These are phyloP conservation scores for Saprolegnia diclina DNA, from an alignment of 352 stramenopile species.

Conservation along the genomic window DNA sequence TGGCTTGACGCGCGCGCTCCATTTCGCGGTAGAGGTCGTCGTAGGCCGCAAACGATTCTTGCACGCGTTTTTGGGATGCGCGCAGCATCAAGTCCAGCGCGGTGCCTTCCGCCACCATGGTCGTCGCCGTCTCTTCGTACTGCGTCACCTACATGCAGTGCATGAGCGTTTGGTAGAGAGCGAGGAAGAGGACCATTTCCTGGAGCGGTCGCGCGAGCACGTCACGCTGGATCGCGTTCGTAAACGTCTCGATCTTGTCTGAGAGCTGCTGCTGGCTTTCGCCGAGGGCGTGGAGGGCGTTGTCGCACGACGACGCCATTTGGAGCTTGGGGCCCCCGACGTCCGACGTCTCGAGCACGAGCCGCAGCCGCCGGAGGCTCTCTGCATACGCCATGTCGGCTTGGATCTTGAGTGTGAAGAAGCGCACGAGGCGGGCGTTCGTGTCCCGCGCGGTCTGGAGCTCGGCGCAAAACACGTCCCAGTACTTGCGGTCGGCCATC, in stretches of 20 bases:
- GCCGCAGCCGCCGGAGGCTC: slow-evolving; percentile 52
- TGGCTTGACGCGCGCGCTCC: slow-evolving; percentile 35
- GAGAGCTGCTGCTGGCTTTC: slow-evolving; percentile 72
- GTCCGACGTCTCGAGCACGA: slow-evolving; percentile 37
- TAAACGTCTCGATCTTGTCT: slow-evolving; percentile 74
- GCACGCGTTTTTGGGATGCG: slow-evolving; percentile 48
- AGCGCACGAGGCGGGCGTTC: slow-evolving; percentile 56
- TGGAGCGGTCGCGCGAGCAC: slow-evolving; percentile 60
- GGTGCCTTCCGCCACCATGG: slow-evolving; percentile 52
- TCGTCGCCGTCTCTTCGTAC: slow-evolving; percentile 48
- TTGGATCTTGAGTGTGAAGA: slow-evolving; percentile 60
- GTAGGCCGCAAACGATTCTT: slow-evolving; percentile 53
- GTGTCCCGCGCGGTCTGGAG: slow-evolving; percentile 56
- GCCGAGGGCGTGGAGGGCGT: slow-evolving; percentile 51
- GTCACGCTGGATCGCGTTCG: slow-evolving; percentile 61
- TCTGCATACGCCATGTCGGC: slow-evolving; percentile 73
- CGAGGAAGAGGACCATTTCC: slow-evolving; percentile 41
- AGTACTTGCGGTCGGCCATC: slow-evolving; percentile 60
- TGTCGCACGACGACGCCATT: slow-evolving; percentile 45
- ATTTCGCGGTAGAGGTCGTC: slow-evolving; percentile 55
- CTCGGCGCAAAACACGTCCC: slow-evolving; percentile 73
- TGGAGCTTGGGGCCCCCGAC: slow-evolving; percentile 28
- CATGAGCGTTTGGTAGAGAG: background rate
- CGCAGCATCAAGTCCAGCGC: slow-evolving; percentile 49
- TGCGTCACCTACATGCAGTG: slow-evolving; percentile 30